Conservation (phyloP, 768 basidiomycete species). For the Sistotremastrum suecicum region DNA sequence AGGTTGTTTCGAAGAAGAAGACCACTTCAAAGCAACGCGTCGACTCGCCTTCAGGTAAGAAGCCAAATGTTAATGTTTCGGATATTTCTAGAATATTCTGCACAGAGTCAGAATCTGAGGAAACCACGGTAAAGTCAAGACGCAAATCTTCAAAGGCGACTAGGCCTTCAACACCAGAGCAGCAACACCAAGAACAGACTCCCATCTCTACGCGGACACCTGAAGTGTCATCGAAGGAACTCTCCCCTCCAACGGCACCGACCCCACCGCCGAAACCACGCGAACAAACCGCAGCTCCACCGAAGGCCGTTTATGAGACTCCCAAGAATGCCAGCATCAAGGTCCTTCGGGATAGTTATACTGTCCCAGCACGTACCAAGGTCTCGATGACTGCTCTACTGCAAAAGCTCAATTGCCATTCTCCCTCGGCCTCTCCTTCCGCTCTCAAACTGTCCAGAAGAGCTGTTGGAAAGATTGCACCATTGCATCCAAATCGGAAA, state of each 20-base stretch:
- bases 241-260: conserved; percentile 26
- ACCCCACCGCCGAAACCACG: conserved; percentile 34
- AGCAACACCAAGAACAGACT: not conserved
- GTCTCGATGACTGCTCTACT: conserved; percentile 2
- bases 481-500: conserved; percentile 58
- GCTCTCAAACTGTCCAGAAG: conserved; percentile 51
- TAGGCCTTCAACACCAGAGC: not conserved
- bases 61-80: not conserved
- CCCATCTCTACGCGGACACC: not conserved
- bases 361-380: not conserved
- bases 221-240: not conserved
- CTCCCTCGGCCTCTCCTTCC: conserved; percentile 35
- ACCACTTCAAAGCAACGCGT: no score
- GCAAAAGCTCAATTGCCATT: conserved; percentile 11
- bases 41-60: no score
- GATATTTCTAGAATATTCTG: not conserved
- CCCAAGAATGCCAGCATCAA: conserved; percentile 57
- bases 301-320: conserved; percentile 46
- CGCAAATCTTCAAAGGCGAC: not conserved
- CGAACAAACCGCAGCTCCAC: conserved; percentile 15
- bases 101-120: not conserved
- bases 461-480: conserved; percentile 54
- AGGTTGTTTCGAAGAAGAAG: no score
- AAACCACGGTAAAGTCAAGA: not conserved
- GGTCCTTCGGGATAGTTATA: conserved; percentile 25